Evolutionary conservation across 192 early-diverging fungal genomes (phyloP), one percentile per base, ranked within the genome.

Genomic region (Gryganskiella cystojenkinii): DNA sequence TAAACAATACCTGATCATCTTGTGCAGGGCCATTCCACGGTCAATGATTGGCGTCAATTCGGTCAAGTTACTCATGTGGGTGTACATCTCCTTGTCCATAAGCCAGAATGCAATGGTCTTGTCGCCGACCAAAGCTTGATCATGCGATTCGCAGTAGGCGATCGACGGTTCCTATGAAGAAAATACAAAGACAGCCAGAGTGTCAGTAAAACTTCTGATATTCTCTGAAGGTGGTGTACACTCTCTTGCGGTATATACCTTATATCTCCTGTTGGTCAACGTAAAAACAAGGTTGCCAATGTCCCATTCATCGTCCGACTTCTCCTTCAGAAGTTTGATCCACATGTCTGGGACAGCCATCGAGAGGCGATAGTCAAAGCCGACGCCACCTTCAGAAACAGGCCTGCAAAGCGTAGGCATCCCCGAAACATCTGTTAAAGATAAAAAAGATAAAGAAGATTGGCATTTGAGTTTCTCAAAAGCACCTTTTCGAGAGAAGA

Each of bases 11-110:
- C 95, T 86, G 70, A 99, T 98, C 94, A 99, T 91, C 82, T 99
- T 99, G 85, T 99, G 97, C 68, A 99, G 82, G 34, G 96, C 90
- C 25, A 99, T 67, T 28, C 97, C 97, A 54, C 97, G 91, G 81
- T 98, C 96, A 74, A 99, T 93, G 8, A 94, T 87, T 22, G 95
- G 92, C n/a, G 96, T 98, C 65, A 92, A 66, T 45, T 83, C 81
- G 2, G 88, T 89, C 35, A 93, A 57, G 62, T 92, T 90, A 55
- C 91, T 93, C 97, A 99, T 99, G 81, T 95, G 83, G 28, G 89
- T 91, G 80, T 99, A 99, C 97, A 99, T 99, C 82, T 99, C 96
- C 82, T 93, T 93, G 83, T 99, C 97, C 97, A 99, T 99, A 59
- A 99, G 82, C 97, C 97, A 99, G 85, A 99, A 99, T 15, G 96